Base-by-base conservation (phyloP, 345 rosid genomes). In the Eutrema heterophyllum region DNA sequence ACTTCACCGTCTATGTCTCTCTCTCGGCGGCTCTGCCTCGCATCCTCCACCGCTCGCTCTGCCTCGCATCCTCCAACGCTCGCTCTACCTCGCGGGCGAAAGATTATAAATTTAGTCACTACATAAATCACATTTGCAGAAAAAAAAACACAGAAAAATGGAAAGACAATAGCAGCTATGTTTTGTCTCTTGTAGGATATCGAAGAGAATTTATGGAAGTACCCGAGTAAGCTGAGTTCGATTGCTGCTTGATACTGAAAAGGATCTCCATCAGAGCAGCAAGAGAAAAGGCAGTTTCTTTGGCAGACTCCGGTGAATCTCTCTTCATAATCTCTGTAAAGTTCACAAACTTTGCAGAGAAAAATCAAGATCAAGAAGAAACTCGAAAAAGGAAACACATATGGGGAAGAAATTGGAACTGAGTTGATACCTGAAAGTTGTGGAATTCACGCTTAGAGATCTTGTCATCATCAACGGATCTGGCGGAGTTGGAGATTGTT, bases 201-300 rank as follows among this genome's bases (percentile, higher is more conserved):
- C 50, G 35, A 43, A 44, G 16, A 58, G 62, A 56, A 55, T 12
- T 18, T 18, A 18, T 32, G 67, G 13, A 30, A 74, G 46, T 84
- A 90, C 98, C 97, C 93, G 53, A 93, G 78, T 41, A 90, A 32
- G 14, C 80, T 74, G 16, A 85, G 78, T 64, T 90, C 95, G 33
- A 78, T 44, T 26, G 85, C 77, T 75, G 97, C 97, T 76, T 78
- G 89, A 64, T 89, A 91, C 64, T 93, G 97, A 30, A 87, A 26
- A 5, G 97, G 98, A 91, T 86, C 81, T 93, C 98, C 98, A 93
- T 93, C 54, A 93, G 81, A 27, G 98, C 86, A 41, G 96, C 87
- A 60, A 93, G 96, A 63, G 98, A 96, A 85, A 93, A 93, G 7
- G 87, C 91, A 6, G 91, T 61, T 82, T 93, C 97, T 83, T 89